A percentile compares a stretch with the other conserved stretches of the same genome.
phyloP scores from a whole-genome alignment of 1,284 basidiomycete genomes.

The Trametes hirsuta region DNA sequence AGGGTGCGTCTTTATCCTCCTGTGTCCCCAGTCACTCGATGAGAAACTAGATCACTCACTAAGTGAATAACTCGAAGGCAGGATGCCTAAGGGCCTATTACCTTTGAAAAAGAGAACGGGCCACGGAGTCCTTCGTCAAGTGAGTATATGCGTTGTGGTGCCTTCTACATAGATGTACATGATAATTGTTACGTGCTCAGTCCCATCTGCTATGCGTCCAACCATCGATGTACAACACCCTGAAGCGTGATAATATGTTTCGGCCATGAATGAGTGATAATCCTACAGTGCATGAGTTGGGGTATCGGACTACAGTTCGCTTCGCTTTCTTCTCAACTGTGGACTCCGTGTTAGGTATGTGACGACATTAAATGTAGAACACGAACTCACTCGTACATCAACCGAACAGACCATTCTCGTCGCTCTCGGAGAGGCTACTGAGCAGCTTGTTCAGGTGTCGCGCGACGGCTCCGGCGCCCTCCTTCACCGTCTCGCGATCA shows the following conservation, averaged over 20 bases:
- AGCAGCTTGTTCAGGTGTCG: slow-evolving; percentile 60
- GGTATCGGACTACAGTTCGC: slow-evolving; percentile 30
- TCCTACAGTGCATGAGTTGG: slow-evolving; percentile 33
- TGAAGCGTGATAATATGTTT: slow-evolving; percentile 22
- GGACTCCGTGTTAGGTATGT: slow-evolving; percentile 18
- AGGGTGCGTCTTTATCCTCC: no score
- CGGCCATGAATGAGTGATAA: slow-evolving; percentile 21
- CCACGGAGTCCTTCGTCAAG: background rate
- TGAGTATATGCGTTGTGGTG: slow-evolving; percentile 17
- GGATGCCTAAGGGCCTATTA: no score
- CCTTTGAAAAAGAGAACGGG: no score
- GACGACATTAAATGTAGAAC: background rate
- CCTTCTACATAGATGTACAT: slow-evolving; percentile 22
- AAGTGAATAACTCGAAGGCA: no score
- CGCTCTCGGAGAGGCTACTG: slow-evolving; percentile 23
- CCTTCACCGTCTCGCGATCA: slow-evolving; percentile 46
- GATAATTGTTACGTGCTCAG: slow-evolving; percentile 20
- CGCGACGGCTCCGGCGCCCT: slow-evolving; percentile 47
- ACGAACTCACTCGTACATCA: slow-evolving; percentile 28
- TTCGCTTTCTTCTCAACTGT: slow-evolving; percentile 19
- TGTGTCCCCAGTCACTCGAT: no score
- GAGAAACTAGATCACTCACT: no score
- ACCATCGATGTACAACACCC: slow-evolving; percentile 19
- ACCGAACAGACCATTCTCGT: slow-evolving; percentile 27
- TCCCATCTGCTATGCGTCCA: slow-evolving; percentile 23